Percentiles rank a stretch among this genome's conserved stretches.
phyloP scores from a whole-genome alignment of 2,329 filamentous ascomycete species.

The Macrophomina pseudophaseolina region DNA sequence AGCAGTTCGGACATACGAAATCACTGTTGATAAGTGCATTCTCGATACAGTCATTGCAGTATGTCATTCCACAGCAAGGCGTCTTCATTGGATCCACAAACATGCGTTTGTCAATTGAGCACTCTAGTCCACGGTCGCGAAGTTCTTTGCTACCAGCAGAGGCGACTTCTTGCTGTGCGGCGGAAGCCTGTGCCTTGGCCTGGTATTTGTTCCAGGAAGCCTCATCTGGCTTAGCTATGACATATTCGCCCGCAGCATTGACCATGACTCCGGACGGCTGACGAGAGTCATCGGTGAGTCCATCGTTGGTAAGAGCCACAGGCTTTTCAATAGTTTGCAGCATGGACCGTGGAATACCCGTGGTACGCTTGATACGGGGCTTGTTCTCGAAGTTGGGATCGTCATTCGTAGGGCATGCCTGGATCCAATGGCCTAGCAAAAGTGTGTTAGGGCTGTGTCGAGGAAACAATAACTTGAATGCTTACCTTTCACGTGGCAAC shows the following conservation, averaged over 20 bases:
- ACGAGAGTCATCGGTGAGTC: constrained; percentile 78
- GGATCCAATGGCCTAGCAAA: constrained; percentile 85
- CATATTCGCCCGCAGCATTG: constrained; percentile 95
- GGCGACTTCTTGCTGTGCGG: constrained; percentile 78
- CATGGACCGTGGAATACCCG: constrained; percentile 94
- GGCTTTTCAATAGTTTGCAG: constrained; percentile 95
- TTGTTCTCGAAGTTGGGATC: constrained; percentile 95
- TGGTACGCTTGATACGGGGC: constrained; percentile 92
- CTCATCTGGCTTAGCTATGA: constrained; percentile 94
- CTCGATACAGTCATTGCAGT: constrained; percentile 99
- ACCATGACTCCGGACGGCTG: constrained; percentile 92
- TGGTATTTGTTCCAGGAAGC: constrained; percentile 97
- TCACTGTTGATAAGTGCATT: constrained; percentile 98
- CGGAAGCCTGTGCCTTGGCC: constrained; percentile 86
- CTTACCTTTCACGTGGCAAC: constrained; percentile 86
- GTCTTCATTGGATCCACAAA: constrained; percentile 99
- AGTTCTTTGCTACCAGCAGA: constrained; percentile 83
- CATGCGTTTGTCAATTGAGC: constrained; percentile 95
- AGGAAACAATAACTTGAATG: not conserved
- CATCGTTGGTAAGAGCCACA: constrained; percentile 71
- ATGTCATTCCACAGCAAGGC: constrained; percentile 96
- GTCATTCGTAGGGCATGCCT: constrained; percentile 97
- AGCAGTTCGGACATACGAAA: constrained; percentile 91
- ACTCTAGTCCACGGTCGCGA: constrained; percentile 86
- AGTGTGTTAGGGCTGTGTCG: constrained; percentile 35